A percentile compares a stretch with the other conserved stretches of the same genome.
Evolutionary conservation across 208 protist genomes (phyloP).

Genomic region (Trypanosoma scelopori): DNA sequence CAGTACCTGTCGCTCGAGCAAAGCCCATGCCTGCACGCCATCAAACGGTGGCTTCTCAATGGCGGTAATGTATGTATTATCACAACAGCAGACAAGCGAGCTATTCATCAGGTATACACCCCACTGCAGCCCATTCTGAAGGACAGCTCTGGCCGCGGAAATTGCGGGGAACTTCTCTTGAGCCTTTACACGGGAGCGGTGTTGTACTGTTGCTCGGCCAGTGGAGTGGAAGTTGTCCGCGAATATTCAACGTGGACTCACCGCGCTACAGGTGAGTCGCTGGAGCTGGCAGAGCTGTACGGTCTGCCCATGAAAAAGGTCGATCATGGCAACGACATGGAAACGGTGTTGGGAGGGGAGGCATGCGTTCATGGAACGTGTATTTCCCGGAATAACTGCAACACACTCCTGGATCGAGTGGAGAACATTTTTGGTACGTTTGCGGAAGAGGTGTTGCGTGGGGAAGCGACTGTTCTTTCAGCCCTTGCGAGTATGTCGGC

Average conservation of each 20-base stretch:
- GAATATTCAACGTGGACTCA: conserved; percentile 61
- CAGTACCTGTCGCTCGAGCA: conserved; percentile 58
- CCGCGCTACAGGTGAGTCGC: conserved; percentile 55
- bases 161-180: conserved; percentile 67
- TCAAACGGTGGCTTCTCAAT: conserved; percentile 64
- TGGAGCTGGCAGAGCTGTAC: conserved; percentile 36
- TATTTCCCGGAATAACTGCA: conserved; percentile 35
- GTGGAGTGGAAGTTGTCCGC: conserved; percentile 43
- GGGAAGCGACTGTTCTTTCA: conserved; percentile 39
- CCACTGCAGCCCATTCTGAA: conserved; percentile 46
- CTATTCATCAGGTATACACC: conserved; percentile 70
- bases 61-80: conserved; percentile 82
- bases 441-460: conserved; percentile 43
- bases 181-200: conserved; percentile 80
- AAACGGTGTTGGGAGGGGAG: conserved; percentile 6
- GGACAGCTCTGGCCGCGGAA: not conserved
- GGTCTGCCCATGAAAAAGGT: conserved; percentile 26
- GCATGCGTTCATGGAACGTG: conserved; percentile 74
- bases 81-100: conserved; percentile 75
- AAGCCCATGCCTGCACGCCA: conserved; percentile 56
- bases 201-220: conserved; percentile 66
- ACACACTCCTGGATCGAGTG: conserved; percentile 33
- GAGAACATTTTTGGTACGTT: conserved; percentile 47
- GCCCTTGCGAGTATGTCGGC: conserved; percentile 48
- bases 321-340: not conserved